A percentile compares a stretch with the other conserved stretches of the same genome.
phyloP scores from a whole-genome alignment of 495 filamentous ascomycete genomes.

The Xylaria castorea region DNA sequence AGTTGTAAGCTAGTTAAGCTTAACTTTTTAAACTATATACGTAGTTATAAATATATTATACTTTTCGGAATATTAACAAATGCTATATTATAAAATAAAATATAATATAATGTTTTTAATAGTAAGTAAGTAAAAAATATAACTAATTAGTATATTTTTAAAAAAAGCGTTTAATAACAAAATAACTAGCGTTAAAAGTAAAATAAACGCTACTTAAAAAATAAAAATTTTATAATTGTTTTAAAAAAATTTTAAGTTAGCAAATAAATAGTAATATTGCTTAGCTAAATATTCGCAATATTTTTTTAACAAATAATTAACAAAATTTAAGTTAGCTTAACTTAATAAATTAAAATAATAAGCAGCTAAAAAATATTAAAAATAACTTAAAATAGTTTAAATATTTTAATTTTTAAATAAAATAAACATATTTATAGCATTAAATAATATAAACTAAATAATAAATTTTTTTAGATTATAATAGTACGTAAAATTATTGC shows the following conservation, averaged over 20 bases:
- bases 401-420: too few relatives aligned
- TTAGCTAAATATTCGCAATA: not conserved
- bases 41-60: not conserved
- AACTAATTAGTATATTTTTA: not conserved
- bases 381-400: too few relatives aligned
- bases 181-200: not conserved
- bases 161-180: not conserved
- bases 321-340: not conserved
- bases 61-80: too few relatives aligned
- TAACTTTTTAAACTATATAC: not conserved
- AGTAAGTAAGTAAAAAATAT: not conserved
- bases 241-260: too few relatives aligned
- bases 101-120: not conserved
- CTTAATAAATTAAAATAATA: not conserved
- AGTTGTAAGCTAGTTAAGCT: not conserved
- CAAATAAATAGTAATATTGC: too few relatives aligned
- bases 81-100: not conserved
- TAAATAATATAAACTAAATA: not conserved
- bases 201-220: not conserved
- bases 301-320: slow-evolving; percentile 4
- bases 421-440: not conserved
- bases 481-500: not conserved
- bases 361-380: too few relatives aligned
- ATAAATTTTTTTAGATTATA: not conserved
- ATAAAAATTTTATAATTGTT: not conserved